phyloP scores from a whole-genome alignment of 768 basidiomycete genomes.

The Lenzites betulinus region DNA sequence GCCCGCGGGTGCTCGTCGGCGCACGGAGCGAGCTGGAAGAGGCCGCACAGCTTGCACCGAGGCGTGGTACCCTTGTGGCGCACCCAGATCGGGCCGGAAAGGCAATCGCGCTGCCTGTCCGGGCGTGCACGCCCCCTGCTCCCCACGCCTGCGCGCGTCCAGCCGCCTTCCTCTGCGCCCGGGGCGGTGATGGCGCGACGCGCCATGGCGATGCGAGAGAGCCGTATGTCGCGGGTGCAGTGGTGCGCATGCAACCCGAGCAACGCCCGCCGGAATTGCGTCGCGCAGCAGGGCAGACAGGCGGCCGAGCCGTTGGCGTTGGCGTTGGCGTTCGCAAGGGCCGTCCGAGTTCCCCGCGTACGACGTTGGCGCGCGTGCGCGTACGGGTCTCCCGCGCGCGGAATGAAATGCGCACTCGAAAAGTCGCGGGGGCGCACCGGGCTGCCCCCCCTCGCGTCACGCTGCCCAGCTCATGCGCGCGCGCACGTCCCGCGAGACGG shows the following conservation, averaged over 20 bases:
- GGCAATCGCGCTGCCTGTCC: not conserved
- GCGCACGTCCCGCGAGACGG: conserved; percentile 7
- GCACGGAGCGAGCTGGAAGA: too few species aligned
- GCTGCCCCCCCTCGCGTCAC: not conserved
- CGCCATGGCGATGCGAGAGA: too few species aligned
- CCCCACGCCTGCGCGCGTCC: not conserved
- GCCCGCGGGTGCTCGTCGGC: too few species aligned
- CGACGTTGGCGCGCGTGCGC: too few species aligned
- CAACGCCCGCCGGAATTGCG: not conserved
- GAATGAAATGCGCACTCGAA: not conserved
- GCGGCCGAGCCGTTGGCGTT: too few species aligned
- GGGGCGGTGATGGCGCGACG: too few species aligned
- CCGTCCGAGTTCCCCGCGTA: too few species aligned
- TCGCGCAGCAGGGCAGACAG: not conserved
- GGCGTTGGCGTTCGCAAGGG: too few species aligned
- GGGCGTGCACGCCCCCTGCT: not conserved
- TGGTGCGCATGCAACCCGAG: too few species aligned
- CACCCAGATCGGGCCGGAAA: not conserved
- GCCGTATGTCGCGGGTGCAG: too few species aligned
- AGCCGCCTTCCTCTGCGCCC: too few species aligned
- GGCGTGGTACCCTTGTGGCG: conserved; percentile 12
- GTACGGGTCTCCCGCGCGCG: not conserved
- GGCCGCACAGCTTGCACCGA: not conserved
- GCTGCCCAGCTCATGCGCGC: not conserved
- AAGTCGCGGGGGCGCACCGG: not conserved